Base-by-base conservation (phyloP, 345 rosid genomes). In the Trapa incisa region DNA sequence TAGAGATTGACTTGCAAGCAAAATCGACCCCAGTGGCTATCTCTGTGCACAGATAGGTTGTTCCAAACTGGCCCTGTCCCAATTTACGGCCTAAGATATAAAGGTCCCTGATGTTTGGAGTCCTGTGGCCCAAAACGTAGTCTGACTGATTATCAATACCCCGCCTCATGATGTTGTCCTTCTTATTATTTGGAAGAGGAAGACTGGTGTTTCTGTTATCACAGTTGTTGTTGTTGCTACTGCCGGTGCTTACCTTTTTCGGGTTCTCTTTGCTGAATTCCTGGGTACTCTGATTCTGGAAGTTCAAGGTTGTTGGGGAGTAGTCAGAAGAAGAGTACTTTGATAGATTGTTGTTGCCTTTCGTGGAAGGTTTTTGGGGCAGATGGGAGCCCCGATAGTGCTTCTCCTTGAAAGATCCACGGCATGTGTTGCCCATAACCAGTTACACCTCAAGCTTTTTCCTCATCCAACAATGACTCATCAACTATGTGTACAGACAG, bases 21-120 rank as follows among this genome's bases (percentile, higher is more conserved):
- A 85, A 89, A 65, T 89, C 96, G 64, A 68, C 74, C 35, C 89
- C 89, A 0, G 98, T 82, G 15, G 88, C 72, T 70, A 80, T 73
- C 80, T 92, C 96, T 6, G 80, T 83, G 79, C 96, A 86, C 52
- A 92, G 73, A 79, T 85, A 92, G 47, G 98, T 92, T 58, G 92
- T 87, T 47, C 98, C 98, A 56, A 92, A 92, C 75, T 92, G 98
- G 61, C 98, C 98, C 71, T 92, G 96, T 10, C 98, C 98, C 73
- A 92, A 77, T 74, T 88, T 92, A 2, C 84, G 92, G 38, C 98
- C 96, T 68, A 92, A 75, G 22, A 82, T 80, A 80, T 85, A 92
- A 64, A 88, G 84, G 67, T 92, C 98, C 67, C 93, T 85, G 66
- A 92, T 84, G 75, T 87, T 88, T 16, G 89, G 82, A 66, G 96